Percentiles rank a stretch among this genome's conserved stretches.
Evolutionary conservation across 495 filamentous ascomycete species (phyloP).

Genomic region (Neohortaea acidophila): DNA sequence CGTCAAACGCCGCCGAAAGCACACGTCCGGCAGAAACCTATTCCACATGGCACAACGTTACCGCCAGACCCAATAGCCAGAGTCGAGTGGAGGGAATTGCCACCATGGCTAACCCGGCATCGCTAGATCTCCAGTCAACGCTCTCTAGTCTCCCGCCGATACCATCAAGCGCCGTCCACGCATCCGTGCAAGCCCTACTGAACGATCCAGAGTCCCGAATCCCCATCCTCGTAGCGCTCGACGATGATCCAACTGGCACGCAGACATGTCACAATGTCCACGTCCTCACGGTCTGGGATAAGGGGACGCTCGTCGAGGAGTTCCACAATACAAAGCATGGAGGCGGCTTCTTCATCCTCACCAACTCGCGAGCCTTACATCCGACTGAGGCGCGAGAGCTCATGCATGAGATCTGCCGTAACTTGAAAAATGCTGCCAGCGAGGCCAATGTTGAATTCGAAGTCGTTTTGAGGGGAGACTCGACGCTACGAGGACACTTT

Average conservation of each 20-base stretch:
- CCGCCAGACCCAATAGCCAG: no score
- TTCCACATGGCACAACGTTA: no score
- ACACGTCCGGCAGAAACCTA: no score
- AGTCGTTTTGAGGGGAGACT: conserved; percentile 39
- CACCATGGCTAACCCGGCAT: no score
- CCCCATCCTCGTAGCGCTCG: background rate
- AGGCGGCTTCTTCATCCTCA: conserved; percentile 40
- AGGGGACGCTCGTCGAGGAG: conserved; percentile 29
- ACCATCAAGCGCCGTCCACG: background rate
- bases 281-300: conserved; percentile 41
- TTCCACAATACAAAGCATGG: conserved; percentile 18
- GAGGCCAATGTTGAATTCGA: conserved; percentile 29
- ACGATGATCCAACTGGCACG: conserved; percentile 19
- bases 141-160: background rate
- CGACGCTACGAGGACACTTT: conserved; percentile 39
- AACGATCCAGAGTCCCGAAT: background rate
- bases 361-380: conserved; percentile 39
- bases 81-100: no score
- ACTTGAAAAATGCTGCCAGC: conserved; percentile 30
- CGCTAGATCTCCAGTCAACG: background rate
- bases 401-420: conserved; percentile 33
- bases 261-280: conserved; percentile 42
- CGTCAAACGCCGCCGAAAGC: no score
- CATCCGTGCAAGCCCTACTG: background rate
- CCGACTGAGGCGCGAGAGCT: conserved; percentile 30